phyloP scores from a whole-genome alignment of 106 monocot genomes.

The Acorus gramineus region DNA sequence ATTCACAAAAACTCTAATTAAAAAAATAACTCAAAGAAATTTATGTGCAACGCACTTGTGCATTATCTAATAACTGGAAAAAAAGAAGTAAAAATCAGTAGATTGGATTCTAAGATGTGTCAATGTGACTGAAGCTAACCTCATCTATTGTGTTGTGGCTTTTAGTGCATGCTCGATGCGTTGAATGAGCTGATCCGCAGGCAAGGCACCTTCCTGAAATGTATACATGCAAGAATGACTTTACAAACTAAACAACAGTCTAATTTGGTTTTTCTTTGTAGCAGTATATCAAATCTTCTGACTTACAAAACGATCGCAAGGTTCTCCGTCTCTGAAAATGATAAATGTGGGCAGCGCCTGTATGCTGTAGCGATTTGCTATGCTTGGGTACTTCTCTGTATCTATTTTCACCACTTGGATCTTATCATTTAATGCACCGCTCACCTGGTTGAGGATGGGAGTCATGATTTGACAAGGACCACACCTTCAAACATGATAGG shows the following conservation, averaged over 20 bases:
- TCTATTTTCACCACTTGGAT: slow-evolving; percentile 83
- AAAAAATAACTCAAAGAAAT: too few relatives aligned
- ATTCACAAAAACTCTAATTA: too few relatives aligned
- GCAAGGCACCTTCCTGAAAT: slow-evolving; percentile 82
- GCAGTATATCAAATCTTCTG: neutral
- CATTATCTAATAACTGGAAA: too few relatives aligned
- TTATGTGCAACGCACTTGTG: too few relatives aligned
- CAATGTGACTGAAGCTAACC: too few relatives aligned
- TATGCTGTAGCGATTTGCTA: slow-evolving; percentile 60
- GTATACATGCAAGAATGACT: too few relatives aligned
- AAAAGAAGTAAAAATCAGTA: too few relatives aligned
- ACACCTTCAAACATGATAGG: slow-evolving; percentile 41
- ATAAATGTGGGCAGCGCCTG: slow-evolving; percentile 91
- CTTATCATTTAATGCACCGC: slow-evolving; percentile 49
- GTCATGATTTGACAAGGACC: slow-evolving; percentile 96
- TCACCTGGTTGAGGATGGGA: slow-evolving; percentile 70
- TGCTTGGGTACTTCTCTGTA: slow-evolving; percentile 74
- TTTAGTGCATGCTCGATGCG: slow-evolving; percentile 57
- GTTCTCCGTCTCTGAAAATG: slow-evolving; percentile 78
- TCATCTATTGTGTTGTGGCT: slow-evolving; percentile 7
- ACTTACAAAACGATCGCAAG: slow-evolving; percentile 90
- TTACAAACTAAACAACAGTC: too few relatives aligned
- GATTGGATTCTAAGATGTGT: too few relatives aligned
- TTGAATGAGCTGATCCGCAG: slow-evolving; percentile 67
- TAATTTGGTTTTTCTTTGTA: too few relatives aligned